Evolutionary conservation across 768 basidiomycete genomes (phyloP).

Genomic region (Hortiboletus campestris): DNA sequence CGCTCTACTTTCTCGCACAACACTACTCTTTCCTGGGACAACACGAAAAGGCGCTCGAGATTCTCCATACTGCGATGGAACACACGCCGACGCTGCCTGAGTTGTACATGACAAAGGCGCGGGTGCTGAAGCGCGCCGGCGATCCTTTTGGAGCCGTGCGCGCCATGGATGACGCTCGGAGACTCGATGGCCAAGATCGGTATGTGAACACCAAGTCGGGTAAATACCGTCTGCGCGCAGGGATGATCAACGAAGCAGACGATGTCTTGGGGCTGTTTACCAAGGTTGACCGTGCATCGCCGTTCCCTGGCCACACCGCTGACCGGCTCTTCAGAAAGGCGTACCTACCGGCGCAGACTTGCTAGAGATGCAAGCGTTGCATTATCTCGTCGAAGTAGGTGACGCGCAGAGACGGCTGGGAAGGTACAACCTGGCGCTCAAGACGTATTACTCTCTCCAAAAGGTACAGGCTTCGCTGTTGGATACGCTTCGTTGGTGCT

Average conservation of each 20-base stretch:
- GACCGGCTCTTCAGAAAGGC: constrained; percentile 70
- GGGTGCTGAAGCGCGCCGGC: constrained; percentile 82
- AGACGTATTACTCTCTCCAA: constrained; percentile 74
- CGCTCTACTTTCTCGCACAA: constrained; percentile 91
- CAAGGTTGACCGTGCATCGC: constrained; percentile 57
- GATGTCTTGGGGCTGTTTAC: constrained; percentile 84
- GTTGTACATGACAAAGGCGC: constrained; percentile 76
- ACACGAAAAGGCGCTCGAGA: constrained; percentile 48
- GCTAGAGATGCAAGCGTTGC: constrained; percentile 93
- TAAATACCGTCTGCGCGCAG: constrained; percentile 86
- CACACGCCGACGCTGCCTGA: constrained; percentile 97
- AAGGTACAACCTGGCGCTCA: constrained; percentile 75
- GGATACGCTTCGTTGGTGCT: constrained; percentile 1
- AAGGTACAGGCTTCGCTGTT: constrained; percentile 47
- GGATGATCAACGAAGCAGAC: constrained; percentile 72
- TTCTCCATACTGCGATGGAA: constrained; percentile 61
- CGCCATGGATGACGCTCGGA: constrained; percentile 75
- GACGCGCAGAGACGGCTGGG: constrained; percentile 64
- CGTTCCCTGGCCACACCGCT: background rate
- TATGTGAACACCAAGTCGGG: constrained; percentile 93
- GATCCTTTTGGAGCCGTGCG: constrained; percentile 73
- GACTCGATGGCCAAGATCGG: constrained; percentile 90
- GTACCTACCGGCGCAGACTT: constrained; percentile 77
- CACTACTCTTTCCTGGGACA: constrained; percentile 69
- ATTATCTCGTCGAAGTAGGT: constrained; percentile 83